These are phyloP conservation scores for Quercus variabilis DNA, from an alignment of 306 rosid species.

Conservation along the genomic window DNA sequence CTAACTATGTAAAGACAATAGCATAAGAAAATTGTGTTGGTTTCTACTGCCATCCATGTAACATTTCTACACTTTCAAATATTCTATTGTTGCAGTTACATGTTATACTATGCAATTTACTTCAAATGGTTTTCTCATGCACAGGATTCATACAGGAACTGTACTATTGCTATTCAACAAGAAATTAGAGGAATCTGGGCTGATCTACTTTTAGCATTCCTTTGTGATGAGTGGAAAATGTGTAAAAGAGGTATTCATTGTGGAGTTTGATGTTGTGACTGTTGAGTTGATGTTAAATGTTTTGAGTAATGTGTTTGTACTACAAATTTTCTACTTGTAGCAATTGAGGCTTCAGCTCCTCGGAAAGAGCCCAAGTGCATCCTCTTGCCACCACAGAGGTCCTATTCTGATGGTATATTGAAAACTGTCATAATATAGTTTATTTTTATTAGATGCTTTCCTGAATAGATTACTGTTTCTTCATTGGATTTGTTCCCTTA, in stretches of 20 bases:
- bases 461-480: background rate
- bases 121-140: conserved; percentile 14
- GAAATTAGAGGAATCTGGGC: conserved; percentile 82
- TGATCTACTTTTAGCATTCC: conserved; percentile 66
- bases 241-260: conserved; percentile 80
- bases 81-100: conserved; percentile 4
- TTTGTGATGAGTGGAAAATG: conserved; percentile 76
- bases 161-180: conserved; percentile 51
- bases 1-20: background rate
- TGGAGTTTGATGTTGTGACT: conserved; percentile 11
- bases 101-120: background rate
- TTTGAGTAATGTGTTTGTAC: conserved; percentile 23
- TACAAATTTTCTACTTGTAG: conserved; percentile 43
- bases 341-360: conserved; percentile 86
- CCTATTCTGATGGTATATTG: conserved; percentile 49
- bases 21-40: background rate
- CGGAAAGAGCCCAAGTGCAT: conserved; percentile 62
- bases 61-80: background rate
- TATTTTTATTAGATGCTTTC: background rate
- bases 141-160: conserved; percentile 69
- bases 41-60: background rate
- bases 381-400: conserved; percentile 48
- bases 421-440: background rate
- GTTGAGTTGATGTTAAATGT: conserved; percentile 15
- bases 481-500: background rate